These are phyloP conservation scores for Fusarium sp. DNA, from an alignment of 2,329 filamentous ascomycete genomes.

Conservation along the genomic window DNA sequence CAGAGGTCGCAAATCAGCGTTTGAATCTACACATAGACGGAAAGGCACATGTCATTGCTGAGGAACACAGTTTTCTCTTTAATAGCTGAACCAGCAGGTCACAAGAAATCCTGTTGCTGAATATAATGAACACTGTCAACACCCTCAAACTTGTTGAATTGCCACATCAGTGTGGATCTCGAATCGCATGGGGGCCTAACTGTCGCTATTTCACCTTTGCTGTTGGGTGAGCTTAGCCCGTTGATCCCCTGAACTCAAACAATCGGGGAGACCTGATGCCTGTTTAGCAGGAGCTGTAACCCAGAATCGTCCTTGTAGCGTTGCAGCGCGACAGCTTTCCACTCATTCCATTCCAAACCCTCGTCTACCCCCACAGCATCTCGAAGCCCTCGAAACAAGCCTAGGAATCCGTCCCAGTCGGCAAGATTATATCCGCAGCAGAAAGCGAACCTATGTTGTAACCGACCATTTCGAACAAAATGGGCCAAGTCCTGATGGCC, in stretches of 20 bases:
- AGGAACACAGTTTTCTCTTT: too few relatives aligned
- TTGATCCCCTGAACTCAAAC: neutral
- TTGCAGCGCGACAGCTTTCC: conserved; percentile 51
- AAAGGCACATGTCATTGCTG: neutral
- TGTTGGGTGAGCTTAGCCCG: too few relatives aligned
- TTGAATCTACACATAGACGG: neutral
- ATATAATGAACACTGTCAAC: too few relatives aligned
- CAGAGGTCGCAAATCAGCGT: rapidly evolving
- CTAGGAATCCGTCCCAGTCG: conserved; percentile 57
- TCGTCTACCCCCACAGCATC: conserved; percentile 48
- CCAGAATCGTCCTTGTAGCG: conserved; percentile 47
- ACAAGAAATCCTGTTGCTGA: too few relatives aligned
- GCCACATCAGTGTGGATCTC: too few relatives aligned
- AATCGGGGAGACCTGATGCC: neutral
- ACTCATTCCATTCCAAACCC: conserved; percentile 52
- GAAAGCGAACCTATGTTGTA: conserved; percentile 55
- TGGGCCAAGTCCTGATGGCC: conserved; percentile 50
- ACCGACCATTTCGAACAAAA: conserved; percentile 51
- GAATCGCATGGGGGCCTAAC: too few relatives aligned
- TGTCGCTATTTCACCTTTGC: too few relatives aligned
- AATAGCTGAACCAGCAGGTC: too few relatives aligned
- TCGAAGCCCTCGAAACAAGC: conserved; percentile 55
- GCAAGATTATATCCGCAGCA: conserved; percentile 56
- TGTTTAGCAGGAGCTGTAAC: conserved; percentile 32
- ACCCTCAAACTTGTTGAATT: too few relatives aligned